Percentiles rank a stretch among this genome's conserved stretches.
Evolutionary conservation across 1,284 basidiomycete species (phyloP).

Genomic region (Sanghuangporus sanghuang): DNA sequence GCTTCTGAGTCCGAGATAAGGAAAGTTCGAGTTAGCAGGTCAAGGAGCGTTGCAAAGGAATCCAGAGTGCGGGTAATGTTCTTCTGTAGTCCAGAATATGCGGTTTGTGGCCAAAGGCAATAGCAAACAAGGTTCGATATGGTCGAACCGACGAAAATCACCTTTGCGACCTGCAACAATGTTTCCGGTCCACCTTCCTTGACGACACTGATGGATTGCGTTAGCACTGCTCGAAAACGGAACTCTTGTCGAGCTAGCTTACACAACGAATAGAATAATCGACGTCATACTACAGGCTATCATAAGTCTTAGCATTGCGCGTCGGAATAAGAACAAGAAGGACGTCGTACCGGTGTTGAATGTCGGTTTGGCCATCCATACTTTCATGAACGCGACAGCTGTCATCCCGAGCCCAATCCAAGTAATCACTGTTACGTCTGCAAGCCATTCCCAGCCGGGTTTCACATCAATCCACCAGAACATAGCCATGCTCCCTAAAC

Average conservation of each 20-base stretch:
- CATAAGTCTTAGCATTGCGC: not conserved
- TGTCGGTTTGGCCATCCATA: slow-evolving; percentile 84
- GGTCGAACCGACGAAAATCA: slow-evolving; percentile 70
- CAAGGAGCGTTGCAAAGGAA: slow-evolving; percentile 82
- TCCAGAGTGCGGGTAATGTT: slow-evolving; percentile 84
- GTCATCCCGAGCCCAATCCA: slow-evolving; percentile 86
- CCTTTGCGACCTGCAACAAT: slow-evolving; percentile 69
- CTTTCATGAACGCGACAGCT: slow-evolving; percentile 79
- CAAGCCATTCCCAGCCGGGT: slow-evolving; percentile 65
- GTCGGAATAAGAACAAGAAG: not conserved
- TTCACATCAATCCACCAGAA: slow-evolving; percentile 74
- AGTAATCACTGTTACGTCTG: slow-evolving; percentile 61
- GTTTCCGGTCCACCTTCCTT: slow-evolving; percentile 85
- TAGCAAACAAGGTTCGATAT: slow-evolving; percentile 86
- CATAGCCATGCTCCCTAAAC: slow-evolving; percentile 68
- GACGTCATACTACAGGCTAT: slow-evolving; percentile 89
- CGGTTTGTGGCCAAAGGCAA: slow-evolving; percentile 78
- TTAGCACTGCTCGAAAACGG: slow-evolving; percentile 9
- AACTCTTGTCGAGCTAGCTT: slow-evolving; percentile 26
- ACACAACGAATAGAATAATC: slow-evolving; percentile 85
- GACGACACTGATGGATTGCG: slow-evolving; percentile 52
- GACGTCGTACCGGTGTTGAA: slow-evolving; percentile 78
- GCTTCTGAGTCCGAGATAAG: slow-evolving; percentile 41
- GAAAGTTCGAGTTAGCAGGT: slow-evolving; percentile 78
- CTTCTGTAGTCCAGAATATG: slow-evolving; percentile 75